Evolutionary conservation across 108 stramenopile genomes (phyloP).

Genomic region (Nannochloropsis oceanica): DNA sequence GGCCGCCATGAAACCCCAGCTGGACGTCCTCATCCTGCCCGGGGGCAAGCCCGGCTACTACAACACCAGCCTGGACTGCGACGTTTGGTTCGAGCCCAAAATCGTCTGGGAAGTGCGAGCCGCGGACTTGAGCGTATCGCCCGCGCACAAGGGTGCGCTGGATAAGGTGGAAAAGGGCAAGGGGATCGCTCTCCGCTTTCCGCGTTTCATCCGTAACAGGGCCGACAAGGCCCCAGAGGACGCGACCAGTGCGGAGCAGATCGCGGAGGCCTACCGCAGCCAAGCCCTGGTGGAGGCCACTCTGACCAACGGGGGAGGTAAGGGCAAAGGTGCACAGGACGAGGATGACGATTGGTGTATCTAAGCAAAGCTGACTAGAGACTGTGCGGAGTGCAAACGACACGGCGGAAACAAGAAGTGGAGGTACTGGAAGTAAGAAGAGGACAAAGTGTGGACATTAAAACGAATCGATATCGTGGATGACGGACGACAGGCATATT

Average conservation of each 20-base stretch:
- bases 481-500: too few relatives aligned
- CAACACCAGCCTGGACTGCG: not conserved
- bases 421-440: not conserved
- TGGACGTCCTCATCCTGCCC: not conserved
- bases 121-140: constrained; percentile 44
- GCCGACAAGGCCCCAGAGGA: constrained; percentile 91
- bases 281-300: constrained; percentile 9
- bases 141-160: constrained; percentile 25
- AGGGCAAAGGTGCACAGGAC: not conserved
- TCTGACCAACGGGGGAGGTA: not conserved
- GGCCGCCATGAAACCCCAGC: not conserved
- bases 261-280: constrained; percentile 81
- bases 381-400: not conserved
- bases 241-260: constrained; percentile 85
- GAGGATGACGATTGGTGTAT: not conserved
- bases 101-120: constrained; percentile 98
- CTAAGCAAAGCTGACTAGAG: not conserved
- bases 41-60: not conserved
- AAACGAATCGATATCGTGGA: too few relatives aligned
- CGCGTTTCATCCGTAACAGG: constrained; percentile 88
- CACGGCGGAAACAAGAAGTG: not conserved
- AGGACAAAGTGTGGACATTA: too few relatives aligned
- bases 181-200: constrained; percentile 96
- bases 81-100: constrained; percentile 32
- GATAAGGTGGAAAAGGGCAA: constrained; percentile 30